Conservation (phyloP, 169 alveolate genomes). For the Theileria orientalis region DNA sequence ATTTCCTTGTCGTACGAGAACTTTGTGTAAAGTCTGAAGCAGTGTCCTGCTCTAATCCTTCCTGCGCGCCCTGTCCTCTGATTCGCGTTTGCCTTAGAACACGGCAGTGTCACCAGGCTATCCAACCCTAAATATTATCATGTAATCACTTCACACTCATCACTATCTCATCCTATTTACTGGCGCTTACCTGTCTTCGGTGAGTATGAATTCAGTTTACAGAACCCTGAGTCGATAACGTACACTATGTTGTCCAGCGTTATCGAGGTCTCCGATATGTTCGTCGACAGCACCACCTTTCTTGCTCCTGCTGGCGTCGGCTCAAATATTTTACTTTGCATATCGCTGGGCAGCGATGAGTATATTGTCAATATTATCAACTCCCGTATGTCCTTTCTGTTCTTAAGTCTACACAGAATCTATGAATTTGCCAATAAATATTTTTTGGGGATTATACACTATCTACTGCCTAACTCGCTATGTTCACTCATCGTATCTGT, state of each 20-base stretch:
- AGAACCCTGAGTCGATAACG: conserved; percentile 98
- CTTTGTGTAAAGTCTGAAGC: conserved; percentile 98
- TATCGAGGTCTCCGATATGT: conserved; percentile 99
- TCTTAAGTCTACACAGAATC: conserved; percentile 57
- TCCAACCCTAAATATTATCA: conserved; percentile 99
- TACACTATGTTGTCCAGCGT: conserved; percentile 90
- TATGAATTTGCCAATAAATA: no score
- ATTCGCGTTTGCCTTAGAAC: conserved; percentile 98
- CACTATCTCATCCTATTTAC: no score
- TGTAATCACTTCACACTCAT: no score
- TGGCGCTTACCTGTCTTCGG: no score
- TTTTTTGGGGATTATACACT: no score
- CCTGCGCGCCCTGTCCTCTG: conserved; percentile 99
- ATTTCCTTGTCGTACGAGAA: conserved; percentile 92
- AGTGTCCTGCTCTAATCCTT: conserved; percentile 97
- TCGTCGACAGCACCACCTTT: conserved; percentile 97
- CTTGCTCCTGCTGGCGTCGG: conserved; percentile 70
- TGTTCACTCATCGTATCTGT: no score
- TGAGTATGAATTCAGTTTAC: conserved; percentile 98
- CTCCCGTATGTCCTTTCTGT: no score
- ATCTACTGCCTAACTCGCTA: no score
- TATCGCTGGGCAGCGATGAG: conserved; percentile 97
- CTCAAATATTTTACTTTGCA: conserved; percentile 83
- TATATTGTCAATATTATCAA: conserved; percentile 95
- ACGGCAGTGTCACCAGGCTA: conserved; percentile 98